Evolutionary conservation across 2,329 filamentous ascomycete genomes (phyloP).

Genomic region (Fusarium sp.): DNA sequence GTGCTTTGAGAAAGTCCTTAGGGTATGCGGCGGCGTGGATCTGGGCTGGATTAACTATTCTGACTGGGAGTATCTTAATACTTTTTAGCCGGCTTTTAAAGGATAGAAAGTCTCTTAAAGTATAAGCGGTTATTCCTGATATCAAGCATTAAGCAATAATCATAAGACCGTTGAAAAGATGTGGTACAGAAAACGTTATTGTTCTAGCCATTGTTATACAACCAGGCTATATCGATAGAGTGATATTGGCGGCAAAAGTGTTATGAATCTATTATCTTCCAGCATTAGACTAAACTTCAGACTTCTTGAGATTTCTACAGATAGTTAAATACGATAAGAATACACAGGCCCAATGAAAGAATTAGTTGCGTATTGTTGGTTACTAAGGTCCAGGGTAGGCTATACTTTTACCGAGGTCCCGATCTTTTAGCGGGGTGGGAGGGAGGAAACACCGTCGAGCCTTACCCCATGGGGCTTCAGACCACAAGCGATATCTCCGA

Average conservation of each 20-base stretch:
- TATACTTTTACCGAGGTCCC: background rate
- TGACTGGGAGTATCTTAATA: conserved; percentile 21
- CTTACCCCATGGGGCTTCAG: background rate
- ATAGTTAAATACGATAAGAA: too few relatives aligned
- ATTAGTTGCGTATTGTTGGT: too few relatives aligned
- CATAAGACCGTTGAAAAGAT: too few relatives aligned
- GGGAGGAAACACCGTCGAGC: background rate
- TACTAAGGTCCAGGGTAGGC: background rate
- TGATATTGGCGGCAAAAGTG: too few relatives aligned
- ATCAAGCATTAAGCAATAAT: too few relatives aligned
- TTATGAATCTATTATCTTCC: too few relatives aligned
- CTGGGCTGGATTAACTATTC: conserved; percentile 35
- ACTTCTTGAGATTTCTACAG: too few relatives aligned
- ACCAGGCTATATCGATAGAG: too few relatives aligned
- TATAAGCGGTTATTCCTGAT: background rate
- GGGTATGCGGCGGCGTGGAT: conserved; percentile 38
- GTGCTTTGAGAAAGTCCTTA: conserved; percentile 39
- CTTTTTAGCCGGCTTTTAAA: background rate
- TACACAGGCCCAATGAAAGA: too few relatives aligned
- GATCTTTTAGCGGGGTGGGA: background rate
- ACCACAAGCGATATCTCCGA: background rate
- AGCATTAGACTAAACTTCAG: too few relatives aligned
- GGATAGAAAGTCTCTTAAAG: background rate
- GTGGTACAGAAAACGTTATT: too few relatives aligned
- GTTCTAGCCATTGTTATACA: too few relatives aligned